phyloP scores from a whole-genome alignment of 805 yeast species.

The Zygosaccharomyces kombuchaensis region DNA sequence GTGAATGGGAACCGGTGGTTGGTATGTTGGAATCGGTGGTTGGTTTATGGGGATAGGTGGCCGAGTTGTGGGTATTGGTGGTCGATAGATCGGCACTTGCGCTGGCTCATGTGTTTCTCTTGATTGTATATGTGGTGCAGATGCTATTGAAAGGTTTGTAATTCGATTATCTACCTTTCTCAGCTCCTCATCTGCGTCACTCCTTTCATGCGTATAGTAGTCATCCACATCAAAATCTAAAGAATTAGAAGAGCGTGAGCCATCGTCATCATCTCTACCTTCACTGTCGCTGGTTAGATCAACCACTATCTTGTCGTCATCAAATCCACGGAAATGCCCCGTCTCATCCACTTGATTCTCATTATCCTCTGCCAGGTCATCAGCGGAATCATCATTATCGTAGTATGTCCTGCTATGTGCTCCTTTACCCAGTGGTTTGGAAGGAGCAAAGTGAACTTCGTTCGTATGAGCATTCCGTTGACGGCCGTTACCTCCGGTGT shows the following conservation, averaged over 20 bases:
- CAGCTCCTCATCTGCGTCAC: conserved; percentile 19
- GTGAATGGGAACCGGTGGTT: conserved; percentile 2
- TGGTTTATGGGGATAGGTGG: conserved; percentile 3
- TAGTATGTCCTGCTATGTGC: background rate
- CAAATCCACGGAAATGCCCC: conserved; percentile 16
- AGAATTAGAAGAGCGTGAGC: conserved; percentile 7
- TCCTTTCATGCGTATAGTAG: conserved; percentile 18
- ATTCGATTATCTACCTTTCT: conserved; percentile 12
- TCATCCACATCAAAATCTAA: conserved; percentile 23
- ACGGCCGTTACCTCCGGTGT: conserved; percentile 1
- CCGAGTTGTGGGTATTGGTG: conserved; percentile 7
- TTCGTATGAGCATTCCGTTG: conserved; percentile 1
- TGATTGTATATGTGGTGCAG: conserved; percentile 9
- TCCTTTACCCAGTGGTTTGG: conserved; percentile 23
- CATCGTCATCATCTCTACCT: conserved; percentile 14
- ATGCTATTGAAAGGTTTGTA: conserved; percentile 9
- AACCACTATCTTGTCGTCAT: conserved; percentile 13
- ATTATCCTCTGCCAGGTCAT: background rate
- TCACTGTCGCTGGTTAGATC: conserved; percentile 21
- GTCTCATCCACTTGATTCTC: background rate
- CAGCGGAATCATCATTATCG: background rate
- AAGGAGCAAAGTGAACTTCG: conserved; percentile 25
- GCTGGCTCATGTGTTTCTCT: background rate
- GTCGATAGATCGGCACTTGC: conserved; percentile 1
- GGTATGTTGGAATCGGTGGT: conserved; percentile 6